Conservation (phyloP, 441 rosid genomes). For the Erysimum cheiri region DNA sequence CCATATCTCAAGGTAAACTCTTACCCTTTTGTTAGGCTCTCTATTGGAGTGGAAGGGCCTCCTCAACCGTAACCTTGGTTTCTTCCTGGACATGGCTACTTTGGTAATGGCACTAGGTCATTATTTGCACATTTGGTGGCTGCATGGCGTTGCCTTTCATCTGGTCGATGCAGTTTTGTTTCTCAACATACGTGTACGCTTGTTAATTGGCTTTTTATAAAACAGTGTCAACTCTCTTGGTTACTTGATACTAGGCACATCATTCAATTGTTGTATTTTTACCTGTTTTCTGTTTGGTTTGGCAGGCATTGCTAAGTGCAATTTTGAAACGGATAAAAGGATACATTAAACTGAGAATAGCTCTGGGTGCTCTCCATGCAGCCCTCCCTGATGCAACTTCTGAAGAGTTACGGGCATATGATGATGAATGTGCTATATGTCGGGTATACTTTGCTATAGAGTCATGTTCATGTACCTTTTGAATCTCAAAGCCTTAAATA, state of each 20-base stretch:
- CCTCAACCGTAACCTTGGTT: slow-evolving; percentile 88
- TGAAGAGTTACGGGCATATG: slow-evolving; percentile 84
- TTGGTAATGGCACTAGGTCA: slow-evolving; percentile 92
- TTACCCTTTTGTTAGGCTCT: slow-evolving; percentile 64
- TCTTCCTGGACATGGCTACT: slow-evolving; percentile 92
- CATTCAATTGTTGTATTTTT: slow-evolving; percentile 21
- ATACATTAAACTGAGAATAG: slow-evolving; percentile 79
- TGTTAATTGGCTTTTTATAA: slow-evolving; percentile 36
- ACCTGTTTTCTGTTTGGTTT: slow-evolving; percentile 36
- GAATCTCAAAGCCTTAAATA: slow-evolving; percentile 37
- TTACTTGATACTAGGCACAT: slow-evolving; percentile 9
- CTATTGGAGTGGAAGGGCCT: slow-evolving; percentile 93
- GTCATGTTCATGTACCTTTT: slow-evolving; percentile 27
- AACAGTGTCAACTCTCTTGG: not conserved
- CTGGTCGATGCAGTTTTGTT: slow-evolving; percentile 90
- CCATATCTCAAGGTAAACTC: slow-evolving; percentile 23
- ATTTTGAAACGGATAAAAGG: slow-evolving; percentile 91
- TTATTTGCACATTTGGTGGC: slow-evolving; percentile 94
- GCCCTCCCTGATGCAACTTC: slow-evolving; percentile 98
- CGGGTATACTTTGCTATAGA: slow-evolving; percentile 64
- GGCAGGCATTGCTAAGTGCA: slow-evolving; percentile 92
- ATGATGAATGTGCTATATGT: slow-evolving; percentile 99
- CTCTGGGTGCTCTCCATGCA: slow-evolving; percentile 92
- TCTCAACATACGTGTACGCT: slow-evolving; percentile 88
- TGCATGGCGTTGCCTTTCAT: slow-evolving; percentile 96